These are phyloP conservation scores for Pseudogymnoascus sp. DNA, from an alignment of 2,329 filamentous ascomycete species.

Conservation along the genomic window DNA sequence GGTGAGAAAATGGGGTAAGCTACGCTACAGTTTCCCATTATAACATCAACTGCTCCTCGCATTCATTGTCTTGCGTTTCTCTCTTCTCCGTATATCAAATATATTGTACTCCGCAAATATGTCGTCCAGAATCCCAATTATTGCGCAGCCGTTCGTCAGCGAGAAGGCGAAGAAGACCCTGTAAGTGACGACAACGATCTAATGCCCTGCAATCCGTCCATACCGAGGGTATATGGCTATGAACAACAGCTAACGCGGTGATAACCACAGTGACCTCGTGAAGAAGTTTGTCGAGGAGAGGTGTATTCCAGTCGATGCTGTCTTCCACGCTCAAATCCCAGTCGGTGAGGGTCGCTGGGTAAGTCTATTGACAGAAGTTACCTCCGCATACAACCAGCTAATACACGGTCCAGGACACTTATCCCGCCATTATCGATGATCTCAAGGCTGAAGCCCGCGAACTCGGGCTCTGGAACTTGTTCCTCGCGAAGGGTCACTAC, in stretches of 20 bases:
- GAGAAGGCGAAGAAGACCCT: conserved; percentile 76
- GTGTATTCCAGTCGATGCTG: conserved; percentile 76
- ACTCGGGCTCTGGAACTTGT: conserved; percentile 96
- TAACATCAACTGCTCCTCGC: conserved; percentile 1
- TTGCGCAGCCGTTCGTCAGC: conserved; percentile 52
- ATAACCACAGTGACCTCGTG: conserved; percentile 53
- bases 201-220: neutral
- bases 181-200: conserved; percentile 6
- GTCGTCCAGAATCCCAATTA: conserved; percentile 39
- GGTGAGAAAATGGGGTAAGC: conserved; percentile 7
- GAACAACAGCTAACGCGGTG: conserved; percentile 1
- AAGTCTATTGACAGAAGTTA: neutral
- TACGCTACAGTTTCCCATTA: neutral
- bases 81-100: conserved; percentile 8
- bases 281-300: conserved; percentile 97
- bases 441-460: conserved; percentile 76
- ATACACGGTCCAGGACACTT: conserved; percentile 38
- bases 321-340: conserved; percentile 74
- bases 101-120: conserved; percentile 24
- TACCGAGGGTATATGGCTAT: neutral
- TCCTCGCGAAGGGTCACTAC: conserved; percentile 91
- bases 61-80: neutral
- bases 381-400: neutral
- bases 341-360: conserved; percentile 66
- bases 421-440: conserved; percentile 77